phyloP scores from a whole-genome alignment of 371 early-diverging fungal species.

The Zopfochytrium polystomum region DNA sequence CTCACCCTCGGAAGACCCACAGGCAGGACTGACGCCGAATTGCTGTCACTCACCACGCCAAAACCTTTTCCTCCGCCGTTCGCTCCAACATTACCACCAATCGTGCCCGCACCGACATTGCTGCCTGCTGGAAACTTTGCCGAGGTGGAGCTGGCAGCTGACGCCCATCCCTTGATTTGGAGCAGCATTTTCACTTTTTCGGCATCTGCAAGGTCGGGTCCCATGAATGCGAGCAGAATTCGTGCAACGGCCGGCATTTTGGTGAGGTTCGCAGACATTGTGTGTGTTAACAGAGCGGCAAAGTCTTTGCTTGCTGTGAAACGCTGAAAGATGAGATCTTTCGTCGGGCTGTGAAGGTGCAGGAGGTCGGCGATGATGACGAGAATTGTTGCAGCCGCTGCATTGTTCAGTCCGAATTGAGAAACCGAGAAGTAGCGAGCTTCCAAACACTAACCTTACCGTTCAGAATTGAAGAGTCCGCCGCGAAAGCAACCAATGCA shows the following conservation, averaged over 20 bases:
- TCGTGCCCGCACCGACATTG: too few species aligned
- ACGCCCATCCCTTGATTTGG: too few species aligned
- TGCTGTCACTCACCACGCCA: too few species aligned
- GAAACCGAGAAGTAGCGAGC: background rate
- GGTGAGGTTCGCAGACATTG: conserved; percentile 7
- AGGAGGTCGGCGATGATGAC: conserved; percentile 12
- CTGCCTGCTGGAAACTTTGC: too few species aligned
- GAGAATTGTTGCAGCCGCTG: conserved; percentile 8
- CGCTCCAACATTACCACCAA: too few species aligned
- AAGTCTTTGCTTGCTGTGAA: conserved; percentile 20
- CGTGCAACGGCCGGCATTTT: conserved; percentile 25
- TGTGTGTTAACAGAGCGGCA: conserved; percentile 14
- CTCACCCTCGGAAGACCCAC: too few species aligned
- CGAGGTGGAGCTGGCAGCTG: too few species aligned
- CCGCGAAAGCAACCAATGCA: conserved; percentile 18
- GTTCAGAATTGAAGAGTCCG: conserved; percentile 24
- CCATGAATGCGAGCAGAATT: conserved; percentile 24
- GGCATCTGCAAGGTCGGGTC: conserved; percentile 13
- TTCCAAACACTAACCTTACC: conserved; percentile 7
- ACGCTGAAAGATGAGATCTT: conserved; percentile 14
- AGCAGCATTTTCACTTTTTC: conserved; percentile 26
- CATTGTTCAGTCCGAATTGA: background rate
- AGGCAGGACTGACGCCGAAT: too few species aligned
- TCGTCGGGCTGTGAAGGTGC: background rate
- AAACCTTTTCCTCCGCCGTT: too few species aligned